phyloP scores from a whole-genome alignment of 1,139 yeast species.

The Sugiyamaella novakii region DNA sequence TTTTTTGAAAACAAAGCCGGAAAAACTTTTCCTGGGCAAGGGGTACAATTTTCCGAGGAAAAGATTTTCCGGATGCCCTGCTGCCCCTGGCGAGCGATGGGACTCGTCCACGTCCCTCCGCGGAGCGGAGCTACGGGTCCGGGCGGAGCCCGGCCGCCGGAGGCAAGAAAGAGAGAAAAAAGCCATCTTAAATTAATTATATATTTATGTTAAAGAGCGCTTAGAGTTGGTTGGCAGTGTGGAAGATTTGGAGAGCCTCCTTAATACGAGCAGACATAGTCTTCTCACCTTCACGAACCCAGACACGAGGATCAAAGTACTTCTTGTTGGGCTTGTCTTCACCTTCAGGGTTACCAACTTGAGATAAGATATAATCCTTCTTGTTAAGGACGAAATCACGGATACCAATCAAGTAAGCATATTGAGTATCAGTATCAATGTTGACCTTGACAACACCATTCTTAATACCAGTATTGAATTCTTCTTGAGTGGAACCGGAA shows the following conservation, averaged over 20 bases:
- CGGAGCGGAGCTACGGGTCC: neutral
- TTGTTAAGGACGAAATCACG: constrained; percentile 94
- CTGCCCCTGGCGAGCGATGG: neutral
- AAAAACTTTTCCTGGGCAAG: constrained; percentile 1
- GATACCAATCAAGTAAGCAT: constrained; percentile 94
- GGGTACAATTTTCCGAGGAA: neutral
- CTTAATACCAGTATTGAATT: constrained; percentile 86
- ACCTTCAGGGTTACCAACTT: constrained; percentile 99
- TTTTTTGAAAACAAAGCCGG: neutral
- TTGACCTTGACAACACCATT: constrained; percentile 98
- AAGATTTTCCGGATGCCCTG: neutral
- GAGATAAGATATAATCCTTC: constrained; percentile 87
- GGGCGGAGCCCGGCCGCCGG: constrained; percentile 2
- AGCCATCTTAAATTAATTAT: neutral
- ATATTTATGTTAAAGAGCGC: neutral
- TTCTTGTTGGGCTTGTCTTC: constrained; percentile 96
- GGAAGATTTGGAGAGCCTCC: constrained; percentile 86
- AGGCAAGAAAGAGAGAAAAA: neutral
- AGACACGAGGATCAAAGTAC: constrained; percentile 99
- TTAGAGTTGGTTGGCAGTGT: constrained; percentile 39
- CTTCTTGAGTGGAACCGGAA: constrained; percentile 93
- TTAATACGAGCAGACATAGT: constrained; percentile 87
- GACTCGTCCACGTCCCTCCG: neutral
- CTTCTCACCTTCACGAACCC: constrained; percentile 99
- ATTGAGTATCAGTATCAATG: constrained; percentile 99